Conservation (phyloP, 2,329 filamentous ascomycete genomes). For the Albifimbria verrucaria region DNA sequence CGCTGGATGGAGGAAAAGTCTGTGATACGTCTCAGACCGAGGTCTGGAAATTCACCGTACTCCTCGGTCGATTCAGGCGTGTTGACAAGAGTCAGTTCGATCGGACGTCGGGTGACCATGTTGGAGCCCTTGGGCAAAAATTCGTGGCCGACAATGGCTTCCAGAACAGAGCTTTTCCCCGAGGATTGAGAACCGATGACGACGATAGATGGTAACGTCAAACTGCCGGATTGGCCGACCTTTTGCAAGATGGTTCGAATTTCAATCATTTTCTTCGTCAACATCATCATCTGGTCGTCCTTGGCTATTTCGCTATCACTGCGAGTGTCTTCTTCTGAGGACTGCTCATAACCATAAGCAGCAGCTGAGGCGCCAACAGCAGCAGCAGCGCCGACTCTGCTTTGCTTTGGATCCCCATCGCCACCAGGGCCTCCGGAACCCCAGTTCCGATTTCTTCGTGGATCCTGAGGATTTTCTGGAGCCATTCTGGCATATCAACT, state of each 20-base stretch:
- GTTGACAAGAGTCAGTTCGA: constrained; percentile 94
- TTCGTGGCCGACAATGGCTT: constrained; percentile 96
- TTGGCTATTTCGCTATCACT: constrained; percentile 64
- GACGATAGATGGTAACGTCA: constrained; percentile 95
- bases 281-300: constrained; percentile 98
- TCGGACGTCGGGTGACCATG: constrained; percentile 95
- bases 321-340: constrained; percentile 61
- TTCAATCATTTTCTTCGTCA: constrained; percentile 99
- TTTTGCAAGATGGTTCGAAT: constrained; percentile 88
- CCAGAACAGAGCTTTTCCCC: constrained; percentile 94
- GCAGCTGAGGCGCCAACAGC: constrained; percentile 65
- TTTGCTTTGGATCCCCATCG: constrained; percentile 52
- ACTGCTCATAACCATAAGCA: constrained; percentile 74
- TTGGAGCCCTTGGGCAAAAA: constrained; percentile 97
- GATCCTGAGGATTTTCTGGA: constrained; percentile 66
- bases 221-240: constrained; percentile 83
- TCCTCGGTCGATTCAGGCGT: constrained; percentile 83
- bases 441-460: constrained; percentile 58
- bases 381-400: constrained; percentile 56
- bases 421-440: constrained; percentile 47
- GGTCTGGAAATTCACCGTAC: constrained; percentile 93
- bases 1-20: constrained; percentile 92
- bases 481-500: constrained; percentile 69
- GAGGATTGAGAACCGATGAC: constrained; percentile 98
- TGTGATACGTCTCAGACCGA: constrained; percentile 83